Base-by-base conservation (phyloP, 1,139 yeast genomes). In the Yueomyces sp. region DNA sequence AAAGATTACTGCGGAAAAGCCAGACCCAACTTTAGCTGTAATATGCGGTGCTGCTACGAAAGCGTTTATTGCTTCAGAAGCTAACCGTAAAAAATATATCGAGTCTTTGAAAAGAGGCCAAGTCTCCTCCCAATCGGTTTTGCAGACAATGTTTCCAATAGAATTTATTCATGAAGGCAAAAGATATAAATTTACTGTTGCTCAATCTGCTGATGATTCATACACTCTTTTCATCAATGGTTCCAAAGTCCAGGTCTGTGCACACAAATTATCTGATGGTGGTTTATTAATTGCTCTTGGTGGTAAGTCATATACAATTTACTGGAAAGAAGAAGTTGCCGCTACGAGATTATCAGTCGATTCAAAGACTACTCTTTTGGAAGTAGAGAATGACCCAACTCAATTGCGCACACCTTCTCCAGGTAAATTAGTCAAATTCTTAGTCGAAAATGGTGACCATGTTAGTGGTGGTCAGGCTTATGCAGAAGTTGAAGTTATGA, bases 401-500 rank as follows among this genome's bases (percentile, higher is more conserved):
- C 98, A 93, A 69, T 73, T 93, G 60, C 81, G 97, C 69, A 86
- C 98, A 39, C 98, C 98, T 39, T 89, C 97, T 38, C 99, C 98
- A 43, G 99, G 99, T 72, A 91, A 93, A 67, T 75, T 91, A 55
- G 95, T 89, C 47, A 86, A 86, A 63, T 93, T 78, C 65, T 72
- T 91, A 56, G 95, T 91, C 48, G 97, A 91, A 60, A 83, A 83
- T 56, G 98, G 98, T 52, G 98, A 91, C 52, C 97, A 89, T 57
- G 77, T 91, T 54, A 68, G 68, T 48, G 80, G 94, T 48, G 98
- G 98, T 48, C 95, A 91, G 67, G 79, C 96, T 39, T 93, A 78
- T 59, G 98, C 98, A 39, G 98, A 91, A 68, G 96, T 91, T 46
- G 99, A 91, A 69, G 98, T 91, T 53, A 91, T 91, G 99, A 91